phyloP scores from a whole-genome alignment of 768 basidiomycete genomes.

The Suillus subaureus region DNA sequence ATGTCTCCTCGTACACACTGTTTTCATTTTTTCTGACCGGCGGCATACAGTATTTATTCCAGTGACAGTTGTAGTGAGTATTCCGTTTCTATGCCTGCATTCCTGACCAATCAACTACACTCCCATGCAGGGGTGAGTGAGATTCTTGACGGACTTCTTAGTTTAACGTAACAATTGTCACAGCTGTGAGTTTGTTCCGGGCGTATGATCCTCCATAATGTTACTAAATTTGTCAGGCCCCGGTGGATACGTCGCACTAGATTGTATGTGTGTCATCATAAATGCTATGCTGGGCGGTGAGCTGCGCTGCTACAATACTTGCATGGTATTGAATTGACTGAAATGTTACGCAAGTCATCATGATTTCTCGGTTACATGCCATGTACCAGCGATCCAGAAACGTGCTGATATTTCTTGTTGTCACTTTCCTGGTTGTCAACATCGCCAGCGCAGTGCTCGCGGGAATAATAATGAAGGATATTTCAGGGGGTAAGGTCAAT shows the following conservation, averaged over 20 bases:
- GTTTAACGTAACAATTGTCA: background rate
- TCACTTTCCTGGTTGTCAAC: background rate
- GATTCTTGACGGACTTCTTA: background rate
- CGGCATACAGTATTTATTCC: background rate
- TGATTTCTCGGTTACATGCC: background rate
- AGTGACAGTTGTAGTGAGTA: background rate
- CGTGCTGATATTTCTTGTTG: background rate
- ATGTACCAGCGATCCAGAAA: constrained; percentile 1
- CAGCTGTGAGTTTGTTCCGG: background rate
- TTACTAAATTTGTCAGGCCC: background rate
- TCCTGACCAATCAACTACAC: background rate
- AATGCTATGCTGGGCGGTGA: background rate
- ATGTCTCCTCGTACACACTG: background rate
- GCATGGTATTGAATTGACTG: background rate
- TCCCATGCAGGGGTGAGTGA: background rate
- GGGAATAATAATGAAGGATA: background rate
- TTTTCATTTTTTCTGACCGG: background rate
- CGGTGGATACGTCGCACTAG: background rate
- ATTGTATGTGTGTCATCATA: background rate
- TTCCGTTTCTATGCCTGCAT: background rate
- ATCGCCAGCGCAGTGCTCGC: background rate
- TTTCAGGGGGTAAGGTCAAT: background rate
- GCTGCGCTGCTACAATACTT: background rate
- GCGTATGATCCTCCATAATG: background rate
- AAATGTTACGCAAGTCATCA: background rate